phyloP scores from a whole-genome alignment of 441 rosid genomes.

The Euphorbia corollata region DNA sequence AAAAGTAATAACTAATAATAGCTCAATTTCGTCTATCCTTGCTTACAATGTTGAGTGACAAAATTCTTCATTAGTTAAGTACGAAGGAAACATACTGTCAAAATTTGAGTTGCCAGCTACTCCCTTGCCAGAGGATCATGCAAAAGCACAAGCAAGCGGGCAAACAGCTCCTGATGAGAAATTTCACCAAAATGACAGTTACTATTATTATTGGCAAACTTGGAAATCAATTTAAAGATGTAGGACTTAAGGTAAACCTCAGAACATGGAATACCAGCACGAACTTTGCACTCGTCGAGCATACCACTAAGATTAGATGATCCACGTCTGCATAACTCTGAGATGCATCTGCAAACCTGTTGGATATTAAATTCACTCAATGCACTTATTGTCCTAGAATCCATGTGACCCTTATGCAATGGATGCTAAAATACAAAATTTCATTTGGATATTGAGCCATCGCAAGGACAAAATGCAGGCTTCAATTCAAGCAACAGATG shows the following conservation, averaged over 20 bases:
- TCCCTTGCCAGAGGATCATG: slow-evolving; percentile 88
- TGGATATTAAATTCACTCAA: slow-evolving; percentile 20
- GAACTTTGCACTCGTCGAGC: slow-evolving; percentile 78
- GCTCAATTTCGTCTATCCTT: background rate
- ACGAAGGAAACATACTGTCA: slow-evolving; percentile 53
- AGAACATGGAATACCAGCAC: slow-evolving; percentile 77
- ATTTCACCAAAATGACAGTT: slow-evolving; percentile 19
- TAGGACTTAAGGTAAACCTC: slow-evolving; percentile 43
- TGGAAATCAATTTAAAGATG: slow-evolving; percentile 10
- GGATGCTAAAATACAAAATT: background rate
- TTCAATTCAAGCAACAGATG: slow-evolving; percentile 10
- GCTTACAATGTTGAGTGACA: background rate
- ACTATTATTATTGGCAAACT: slow-evolving; percentile 15
- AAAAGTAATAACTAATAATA: background rate
- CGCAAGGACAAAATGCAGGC: slow-evolving; percentile 6
- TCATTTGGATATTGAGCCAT: slow-evolving; percentile 18
- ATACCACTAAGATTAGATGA: slow-evolving; percentile 47
- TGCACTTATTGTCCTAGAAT: slow-evolving; percentile 6
- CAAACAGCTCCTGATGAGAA: slow-evolving; percentile 69
- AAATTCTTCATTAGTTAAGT: slow-evolving; percentile 13
- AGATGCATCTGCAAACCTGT: slow-evolving; percentile 97
- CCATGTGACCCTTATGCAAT: slow-evolving; percentile 8
- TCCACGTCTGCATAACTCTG: slow-evolving; percentile 77
- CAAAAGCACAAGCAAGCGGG: slow-evolving; percentile 89
- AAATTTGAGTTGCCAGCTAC: slow-evolving; percentile 82